Conservation (phyloP, 306 rosid genomes). For the Gillenia trifoliata region DNA sequence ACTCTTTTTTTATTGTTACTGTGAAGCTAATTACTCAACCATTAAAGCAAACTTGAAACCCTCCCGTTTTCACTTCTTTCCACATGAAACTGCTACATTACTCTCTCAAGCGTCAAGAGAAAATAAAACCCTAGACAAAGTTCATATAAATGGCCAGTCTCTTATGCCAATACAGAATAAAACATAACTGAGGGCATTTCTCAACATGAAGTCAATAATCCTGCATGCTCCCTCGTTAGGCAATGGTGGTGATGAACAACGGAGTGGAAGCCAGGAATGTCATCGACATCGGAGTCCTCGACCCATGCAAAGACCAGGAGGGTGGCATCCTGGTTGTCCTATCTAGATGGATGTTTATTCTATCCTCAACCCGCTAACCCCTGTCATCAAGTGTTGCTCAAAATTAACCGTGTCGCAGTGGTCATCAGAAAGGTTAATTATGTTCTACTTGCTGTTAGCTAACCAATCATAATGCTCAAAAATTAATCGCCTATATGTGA, state of each 20-base stretch:
- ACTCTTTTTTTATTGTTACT: too few species aligned
- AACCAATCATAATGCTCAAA: too few species aligned
- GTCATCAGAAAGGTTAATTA: neutral
- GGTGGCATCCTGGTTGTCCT: slow-evolving; percentile 3
- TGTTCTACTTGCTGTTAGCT: neutral
- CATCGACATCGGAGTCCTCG: neutral
- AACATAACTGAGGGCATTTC: neutral
- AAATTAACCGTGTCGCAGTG: neutral
- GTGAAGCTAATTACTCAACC: neutral
- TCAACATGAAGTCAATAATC: slow-evolving; percentile 13
- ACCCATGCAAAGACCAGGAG: slow-evolving; percentile 3
- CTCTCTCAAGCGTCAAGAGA: neutral
- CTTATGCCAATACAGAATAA: neutral
- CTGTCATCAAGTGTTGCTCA: neutral
- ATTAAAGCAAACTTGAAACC: neutral
- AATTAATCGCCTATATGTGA: too few species aligned
- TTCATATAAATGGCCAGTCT: neutral
- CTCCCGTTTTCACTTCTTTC: neutral
- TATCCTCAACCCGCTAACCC: neutral
- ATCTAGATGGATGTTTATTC: too few species aligned
- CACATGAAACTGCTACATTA: neutral
- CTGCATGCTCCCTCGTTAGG: slow-evolving; percentile 9
- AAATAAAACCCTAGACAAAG: neutral
- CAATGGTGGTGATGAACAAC: neutral
- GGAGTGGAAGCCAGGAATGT: neutral